Percentiles rank a stretch among this genome's conserved stretches.
These are phyloP conservation scores for Aspergillus calidoustus DNA, from an alignment of 2,329 filamentous ascomycete species.

Conservation along the genomic window DNA sequence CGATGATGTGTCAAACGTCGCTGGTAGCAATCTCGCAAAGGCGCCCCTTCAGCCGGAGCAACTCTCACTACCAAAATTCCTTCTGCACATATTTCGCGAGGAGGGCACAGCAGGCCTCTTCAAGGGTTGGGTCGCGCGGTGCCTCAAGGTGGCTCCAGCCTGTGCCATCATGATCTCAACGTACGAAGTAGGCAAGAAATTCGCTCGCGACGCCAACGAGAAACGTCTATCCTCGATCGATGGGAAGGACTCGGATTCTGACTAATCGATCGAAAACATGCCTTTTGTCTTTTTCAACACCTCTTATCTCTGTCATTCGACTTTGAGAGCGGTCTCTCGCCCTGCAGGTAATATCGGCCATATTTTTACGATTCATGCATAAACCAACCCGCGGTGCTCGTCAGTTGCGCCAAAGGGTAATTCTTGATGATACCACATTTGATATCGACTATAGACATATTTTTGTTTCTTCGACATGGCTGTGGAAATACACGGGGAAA, in stretches of 20 bases:
- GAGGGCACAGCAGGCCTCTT: conserved; percentile 84
- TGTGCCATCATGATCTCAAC: conserved; percentile 99
- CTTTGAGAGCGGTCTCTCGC: conserved; percentile 19
- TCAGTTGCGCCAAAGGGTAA: conserved; percentile 10
- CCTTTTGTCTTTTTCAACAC: neutral
- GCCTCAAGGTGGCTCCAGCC: conserved; percentile 90
- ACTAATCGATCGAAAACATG: conserved; percentile 16
- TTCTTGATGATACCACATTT: conserved; percentile 24
- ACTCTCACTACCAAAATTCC: conserved; percentile 75
- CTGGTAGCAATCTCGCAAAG: conserved; percentile 20
- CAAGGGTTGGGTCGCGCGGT: conserved; percentile 88
- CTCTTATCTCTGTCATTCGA: neutral
- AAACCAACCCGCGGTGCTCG: conserved; percentile 4
- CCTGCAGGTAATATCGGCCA: conserved; percentile 25
- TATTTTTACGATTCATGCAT: conserved; percentile 30
- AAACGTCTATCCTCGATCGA: conserved; percentile 41
- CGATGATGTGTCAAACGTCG: conserved; percentile 37
- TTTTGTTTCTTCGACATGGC: conserved; percentile 1
- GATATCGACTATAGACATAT: conserved; percentile 22
- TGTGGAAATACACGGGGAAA: conserved; percentile 7
- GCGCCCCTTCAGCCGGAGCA: conserved; percentile 65
- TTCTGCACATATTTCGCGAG: conserved; percentile 88
- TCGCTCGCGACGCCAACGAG: conserved; percentile 76
- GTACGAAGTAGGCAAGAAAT: conserved; percentile 93
- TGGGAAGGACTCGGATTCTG: conserved; percentile 23